phyloP scores from a whole-genome alignment of 169 alveolate genomes.

The Plasmodium yoelii region DNA sequence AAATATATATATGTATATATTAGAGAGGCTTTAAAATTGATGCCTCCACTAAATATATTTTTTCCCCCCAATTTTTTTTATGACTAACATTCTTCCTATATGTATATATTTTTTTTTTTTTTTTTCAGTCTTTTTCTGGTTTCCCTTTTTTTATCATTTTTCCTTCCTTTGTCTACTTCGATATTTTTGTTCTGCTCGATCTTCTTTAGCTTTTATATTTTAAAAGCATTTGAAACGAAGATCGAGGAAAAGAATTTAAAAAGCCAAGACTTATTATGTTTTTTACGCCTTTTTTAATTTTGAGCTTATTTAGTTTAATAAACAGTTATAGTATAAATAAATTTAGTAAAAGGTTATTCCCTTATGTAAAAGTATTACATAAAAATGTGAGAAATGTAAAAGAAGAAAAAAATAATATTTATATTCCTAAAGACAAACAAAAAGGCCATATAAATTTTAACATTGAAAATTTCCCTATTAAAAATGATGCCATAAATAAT shows the following conservation, averaged over 20 bases:
- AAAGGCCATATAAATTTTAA: background rate
- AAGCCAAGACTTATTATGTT: slow-evolving; percentile 62
- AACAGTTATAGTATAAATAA: slow-evolving; percentile 31
- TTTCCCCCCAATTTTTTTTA: slow-evolving; percentile 5
- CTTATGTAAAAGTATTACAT: background rate
- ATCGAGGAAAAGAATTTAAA: slow-evolving; percentile 35
- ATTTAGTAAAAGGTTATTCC: background rate
- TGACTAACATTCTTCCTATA: slow-evolving; percentile 15
- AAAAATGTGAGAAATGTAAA: slow-evolving; percentile 15
- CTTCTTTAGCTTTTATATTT: slow-evolving; percentile 25
- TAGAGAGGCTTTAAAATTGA: background rate
- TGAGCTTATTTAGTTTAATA: slow-evolving; percentile 6
- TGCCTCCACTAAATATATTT: background rate
- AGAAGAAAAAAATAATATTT: background rate
- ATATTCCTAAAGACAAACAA: slow-evolving; percentile 4
- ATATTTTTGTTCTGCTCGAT: slow-evolving; percentile 12
- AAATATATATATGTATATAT: background rate
- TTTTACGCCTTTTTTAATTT: slow-evolving; percentile 18
- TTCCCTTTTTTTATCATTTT: slow-evolving; percentile 25
- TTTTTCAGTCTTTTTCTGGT: slow-evolving; percentile 34
- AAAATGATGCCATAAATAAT: slow-evolving; percentile 19
- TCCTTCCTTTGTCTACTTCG: slow-evolving; percentile 28
- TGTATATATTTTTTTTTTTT: slow-evolving; percentile 27
- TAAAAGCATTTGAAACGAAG: slow-evolving; percentile 26
- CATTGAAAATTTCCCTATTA: slow-evolving; percentile 37